A percentile compares a stretch with the other conserved stretches of the same genome.
Conservation (phyloP, 2,329 filamentous ascomycete genomes). For the Stemphylium lycopersici region DNA sequence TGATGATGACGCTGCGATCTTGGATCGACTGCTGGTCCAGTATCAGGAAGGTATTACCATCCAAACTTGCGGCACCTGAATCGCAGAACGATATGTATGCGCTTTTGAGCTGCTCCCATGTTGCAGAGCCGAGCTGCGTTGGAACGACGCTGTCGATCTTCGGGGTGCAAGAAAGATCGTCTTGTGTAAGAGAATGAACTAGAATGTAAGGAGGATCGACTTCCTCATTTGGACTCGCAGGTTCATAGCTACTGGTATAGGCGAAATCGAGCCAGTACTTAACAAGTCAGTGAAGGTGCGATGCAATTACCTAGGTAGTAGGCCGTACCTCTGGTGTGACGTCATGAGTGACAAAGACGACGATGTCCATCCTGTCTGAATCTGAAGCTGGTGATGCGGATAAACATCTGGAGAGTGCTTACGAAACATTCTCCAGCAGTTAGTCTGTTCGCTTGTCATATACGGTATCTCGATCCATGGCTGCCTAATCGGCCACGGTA, state of each 20-base stretch:
- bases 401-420: too few species aligned
- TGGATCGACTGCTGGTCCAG: conserved; percentile 11
- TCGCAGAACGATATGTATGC: not conserved
- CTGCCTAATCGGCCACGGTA: too few species aligned
- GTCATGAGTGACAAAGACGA: not conserved
- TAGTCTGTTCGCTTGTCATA: too few species aligned
- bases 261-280: not conserved
- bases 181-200: not conserved
- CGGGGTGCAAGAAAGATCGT: not conserved
- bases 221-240: not conserved
- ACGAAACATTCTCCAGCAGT: too few species aligned
- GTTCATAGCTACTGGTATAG: not conserved
- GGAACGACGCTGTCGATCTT: conserved; percentile 4
- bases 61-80: not conserved
- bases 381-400: too few species aligned
- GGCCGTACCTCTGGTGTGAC: not conserved
- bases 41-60: conserved; percentile 4
- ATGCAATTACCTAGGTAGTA: not conserved
- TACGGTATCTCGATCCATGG: too few species aligned
- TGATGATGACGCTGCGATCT: conserved; percentile 10
- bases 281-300: not conserved
- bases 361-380: too few species aligned
- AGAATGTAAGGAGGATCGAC: not conserved
- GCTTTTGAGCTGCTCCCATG: conserved; percentile 1
- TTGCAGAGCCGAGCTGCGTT: conserved; percentile 3